phyloP scores from a whole-genome alignment of 2,329 filamentous ascomycete species.

The Domatiomyces globalis region DNA sequence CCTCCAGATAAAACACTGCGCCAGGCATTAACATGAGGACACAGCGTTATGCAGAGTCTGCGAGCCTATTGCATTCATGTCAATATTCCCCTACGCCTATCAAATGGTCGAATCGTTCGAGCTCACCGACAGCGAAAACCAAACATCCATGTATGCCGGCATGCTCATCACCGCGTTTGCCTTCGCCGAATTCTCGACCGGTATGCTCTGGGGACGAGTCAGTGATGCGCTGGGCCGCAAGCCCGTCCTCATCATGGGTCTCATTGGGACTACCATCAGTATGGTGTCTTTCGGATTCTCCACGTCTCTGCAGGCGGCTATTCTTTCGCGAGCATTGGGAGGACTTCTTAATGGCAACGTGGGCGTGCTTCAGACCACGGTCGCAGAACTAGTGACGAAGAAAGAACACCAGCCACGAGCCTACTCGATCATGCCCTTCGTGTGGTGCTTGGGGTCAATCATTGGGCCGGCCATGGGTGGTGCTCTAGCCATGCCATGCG shows the following conservation, averaged over 20 bases:
- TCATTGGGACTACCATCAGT: constrained; percentile 80
- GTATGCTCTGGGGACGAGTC: constrained; percentile 81
- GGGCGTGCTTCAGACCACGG: constrained; percentile 85
- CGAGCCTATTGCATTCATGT: constrained; percentile 99
- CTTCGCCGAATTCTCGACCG: constrained; percentile 85
- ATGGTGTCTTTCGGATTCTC: constrained; percentile 89
- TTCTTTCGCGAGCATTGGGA: constrained; percentile 76
- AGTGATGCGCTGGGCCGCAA: constrained; percentile 89
- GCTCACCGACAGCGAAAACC: constrained; percentile 61
- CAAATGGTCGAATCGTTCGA: constrained; percentile 91
- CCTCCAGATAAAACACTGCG: constrained; percentile 12
- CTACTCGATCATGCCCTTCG: constrained; percentile 94
- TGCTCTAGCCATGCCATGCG: constrained; percentile 71
- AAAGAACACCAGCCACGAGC: constrained; percentile 90
- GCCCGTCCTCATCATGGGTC: constrained; percentile 76
- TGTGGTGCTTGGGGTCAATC: constrained; percentile 96
- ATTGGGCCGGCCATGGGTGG: constrained; percentile 85
- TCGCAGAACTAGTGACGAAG: constrained; percentile 81
- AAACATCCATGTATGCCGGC: constrained; percentile 83
- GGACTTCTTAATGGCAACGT: constrained; percentile 94
- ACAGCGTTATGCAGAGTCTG: constrained; percentile 85
- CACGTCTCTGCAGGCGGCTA: constrained; percentile 62
- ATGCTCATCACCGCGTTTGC: constrained; percentile 96
- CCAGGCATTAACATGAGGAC: constrained; percentile 9
- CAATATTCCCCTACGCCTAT: constrained; percentile 96